Base-by-base conservation (phyloP, 2,329 filamentous ascomycete genomes). In the Fusarium robinianum region DNA sequence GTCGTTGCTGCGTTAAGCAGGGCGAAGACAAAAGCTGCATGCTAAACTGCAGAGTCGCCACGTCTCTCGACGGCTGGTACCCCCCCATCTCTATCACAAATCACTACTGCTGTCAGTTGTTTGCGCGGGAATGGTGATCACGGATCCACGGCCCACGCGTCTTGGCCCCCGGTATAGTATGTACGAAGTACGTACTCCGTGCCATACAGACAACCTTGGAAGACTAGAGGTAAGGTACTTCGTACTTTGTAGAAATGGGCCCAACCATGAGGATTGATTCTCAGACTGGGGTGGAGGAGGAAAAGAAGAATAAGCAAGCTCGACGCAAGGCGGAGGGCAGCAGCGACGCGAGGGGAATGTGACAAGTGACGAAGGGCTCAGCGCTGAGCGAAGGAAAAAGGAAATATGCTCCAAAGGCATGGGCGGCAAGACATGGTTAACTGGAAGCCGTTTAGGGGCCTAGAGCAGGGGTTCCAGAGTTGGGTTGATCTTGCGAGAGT, bases 371-470 rank as follows among this genome's bases (percentile, higher is more conserved):
- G 18, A 32, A 21, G 37, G 23, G 9, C 25, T 44, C 25, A 42
- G 19, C 17, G 34, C 22, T 35, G 27, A 35, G 33, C 23, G 33
- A 21, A 37, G 23, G 29, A 46, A 55, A 47, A 49, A 45, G 36
- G 18, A 51, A 57, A 36, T 32, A 36, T 45, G 33, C 19, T 38
- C 30, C 33, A 26, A 32, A 41, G 24, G 32, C 30, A 49, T 33
- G 38, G 14, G n/a, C 18, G 36, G 25, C 46, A 44, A 61, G 55
- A 53, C 48, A 54, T 47, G 33, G 21, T 44, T 49, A 44, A 44
- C 46, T 48, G 5, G 22, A 53, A 48, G 41, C 25, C 35, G 41
- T 32, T 31, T 49, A 49, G 19, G 29, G 9, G 24, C 33, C 41
- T 54, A 46, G 38, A 39, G 53, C 37, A 55, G 51, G 42, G 55